phyloP scores from a whole-genome alignment of 208 protist species.

The Acanthamoeba castellanii region DNA sequence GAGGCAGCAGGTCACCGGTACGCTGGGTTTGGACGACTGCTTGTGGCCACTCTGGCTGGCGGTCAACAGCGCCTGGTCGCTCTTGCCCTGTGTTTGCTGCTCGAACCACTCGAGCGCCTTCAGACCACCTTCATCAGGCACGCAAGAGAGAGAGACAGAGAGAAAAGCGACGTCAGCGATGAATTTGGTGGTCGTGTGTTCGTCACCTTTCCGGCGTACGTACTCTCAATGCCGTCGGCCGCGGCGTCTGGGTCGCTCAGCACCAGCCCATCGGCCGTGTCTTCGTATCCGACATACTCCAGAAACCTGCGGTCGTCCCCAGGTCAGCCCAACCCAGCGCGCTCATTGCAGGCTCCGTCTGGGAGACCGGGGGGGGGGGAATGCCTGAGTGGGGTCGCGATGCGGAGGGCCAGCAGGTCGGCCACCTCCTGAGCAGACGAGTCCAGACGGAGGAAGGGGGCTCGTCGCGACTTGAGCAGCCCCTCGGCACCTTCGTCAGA shows the following conservation, averaged over 20 bases:
- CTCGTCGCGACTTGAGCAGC: not conserved
- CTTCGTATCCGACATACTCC: conserved; percentile 21
- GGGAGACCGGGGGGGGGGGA: not conserved
- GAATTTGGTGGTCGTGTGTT: too few species aligned
- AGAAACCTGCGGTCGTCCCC: not conserved
- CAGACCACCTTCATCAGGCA: not conserved
- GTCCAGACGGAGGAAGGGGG: not conserved
- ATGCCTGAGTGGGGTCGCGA: not conserved
- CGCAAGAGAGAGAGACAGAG: not conserved
- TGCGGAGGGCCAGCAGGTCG: not conserved
- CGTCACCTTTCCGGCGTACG: not conserved
- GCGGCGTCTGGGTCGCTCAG: not conserved
- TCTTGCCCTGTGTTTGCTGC: not conserved
- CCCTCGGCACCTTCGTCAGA: not conserved
- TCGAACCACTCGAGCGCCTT: not conserved
- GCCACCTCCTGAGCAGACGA: not conserved
- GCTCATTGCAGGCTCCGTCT: too few species aligned
- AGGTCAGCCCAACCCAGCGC: not conserved
- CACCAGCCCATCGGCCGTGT: not conserved
- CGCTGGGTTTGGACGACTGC: not conserved
- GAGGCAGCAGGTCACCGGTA: not conserved
- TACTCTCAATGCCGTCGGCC: not conserved
- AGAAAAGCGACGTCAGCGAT: not conserved
- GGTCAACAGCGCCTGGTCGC: not conserved
- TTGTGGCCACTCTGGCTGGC: not conserved